phyloP scores from a whole-genome alignment of 1,284 basidiomycete species.

The Microstroma glucosiphilum region DNA sequence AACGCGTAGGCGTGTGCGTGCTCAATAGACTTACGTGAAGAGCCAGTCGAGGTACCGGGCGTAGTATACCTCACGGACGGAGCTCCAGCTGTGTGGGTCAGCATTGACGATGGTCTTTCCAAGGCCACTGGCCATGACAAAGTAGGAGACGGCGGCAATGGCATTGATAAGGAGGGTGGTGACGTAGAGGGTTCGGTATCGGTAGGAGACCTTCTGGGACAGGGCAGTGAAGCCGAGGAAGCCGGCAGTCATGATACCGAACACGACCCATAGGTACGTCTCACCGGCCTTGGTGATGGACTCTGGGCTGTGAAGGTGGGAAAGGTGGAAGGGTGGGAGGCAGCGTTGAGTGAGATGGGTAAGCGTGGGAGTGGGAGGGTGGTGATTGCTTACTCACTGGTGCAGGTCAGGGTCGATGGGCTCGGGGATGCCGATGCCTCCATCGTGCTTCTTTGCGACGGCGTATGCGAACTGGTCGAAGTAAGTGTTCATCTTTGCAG shows the following conservation, averaged over 20 bases:
- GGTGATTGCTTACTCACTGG: conserved; percentile 1
- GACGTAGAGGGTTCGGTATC: conserved; percentile 36
- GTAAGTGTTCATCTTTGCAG: conserved; percentile 1
- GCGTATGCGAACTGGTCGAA: neutral
- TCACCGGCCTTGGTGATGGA: conserved; percentile 13
- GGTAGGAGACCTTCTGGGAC: conserved; percentile 35
- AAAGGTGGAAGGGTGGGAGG: neutral
- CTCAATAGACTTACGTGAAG: conserved; percentile 19
- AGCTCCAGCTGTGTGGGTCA: conserved; percentile 36
- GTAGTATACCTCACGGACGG: conserved; percentile 29
- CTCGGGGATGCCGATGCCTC: neutral
- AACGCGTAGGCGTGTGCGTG: neutral
- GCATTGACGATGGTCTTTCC: conserved; percentile 29
- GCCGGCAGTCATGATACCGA: conserved; percentile 34
- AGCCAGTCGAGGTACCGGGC: conserved; percentile 43
- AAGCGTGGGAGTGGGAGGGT: conserved; percentile 1
- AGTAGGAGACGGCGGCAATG: conserved; percentile 35
- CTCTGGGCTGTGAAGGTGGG: neutral
- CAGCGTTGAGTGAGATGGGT: neutral
- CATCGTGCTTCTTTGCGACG: neutral
- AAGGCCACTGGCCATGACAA: conserved; percentile 39
- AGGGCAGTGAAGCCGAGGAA: conserved; percentile 31
- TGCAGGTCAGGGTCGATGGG: neutral
- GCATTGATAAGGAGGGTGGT: conserved; percentile 34
- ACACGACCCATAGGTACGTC: conserved; percentile 36